Evolutionary conservation across 331 rosid genomes (phyloP).

Genomic region (Ulmus americana): DNA sequence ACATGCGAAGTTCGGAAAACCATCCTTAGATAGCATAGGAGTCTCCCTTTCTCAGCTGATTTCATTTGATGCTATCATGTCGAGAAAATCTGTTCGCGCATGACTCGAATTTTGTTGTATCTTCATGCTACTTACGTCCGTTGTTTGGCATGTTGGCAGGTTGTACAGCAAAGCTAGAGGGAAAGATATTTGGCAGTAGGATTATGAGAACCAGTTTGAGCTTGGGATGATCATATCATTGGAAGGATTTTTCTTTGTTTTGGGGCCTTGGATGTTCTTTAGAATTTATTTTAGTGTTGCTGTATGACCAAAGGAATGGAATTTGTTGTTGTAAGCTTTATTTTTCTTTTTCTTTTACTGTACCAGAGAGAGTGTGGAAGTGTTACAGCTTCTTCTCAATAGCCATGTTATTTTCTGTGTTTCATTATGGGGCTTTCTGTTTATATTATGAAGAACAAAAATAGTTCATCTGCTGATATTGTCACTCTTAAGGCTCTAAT

Average conservation of each 20-base stretch:
- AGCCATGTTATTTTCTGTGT: slow-evolving; percentile 29
- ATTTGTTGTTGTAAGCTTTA: slow-evolving; percentile 28
- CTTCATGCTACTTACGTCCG: slow-evolving; percentile 10
- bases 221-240: slow-evolving; percentile 5
- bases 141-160: slow-evolving; percentile 40
- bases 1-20: too few species aligned
- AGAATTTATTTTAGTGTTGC: slow-evolving; percentile 32
- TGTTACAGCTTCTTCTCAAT: slow-evolving; percentile 33
- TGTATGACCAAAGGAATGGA: slow-evolving; percentile 38
- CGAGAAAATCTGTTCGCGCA: background rate
- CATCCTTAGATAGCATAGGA: too few species aligned
- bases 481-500: background rate
- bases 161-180: slow-evolving; percentile 52
- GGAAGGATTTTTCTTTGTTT: slow-evolving; percentile 10
- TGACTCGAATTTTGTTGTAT: background rate
- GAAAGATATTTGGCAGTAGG: slow-evolving; percentile 34
- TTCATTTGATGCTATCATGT: background rate
- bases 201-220: slow-evolving; percentile 25
- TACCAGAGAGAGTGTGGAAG: slow-evolving; percentile 31
- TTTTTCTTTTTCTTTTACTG: background rate
- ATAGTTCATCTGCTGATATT: slow-evolving; percentile 22
- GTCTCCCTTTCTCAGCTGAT: background rate
- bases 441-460: slow-evolving; percentile 28
- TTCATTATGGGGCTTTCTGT: slow-evolving; percentile 30
- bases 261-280: slow-evolving; percentile 26